Evolutionary conservation across 2,329 filamentous ascomycete species (phyloP).

Genomic region (Nigrospora osmanthi): DNA sequence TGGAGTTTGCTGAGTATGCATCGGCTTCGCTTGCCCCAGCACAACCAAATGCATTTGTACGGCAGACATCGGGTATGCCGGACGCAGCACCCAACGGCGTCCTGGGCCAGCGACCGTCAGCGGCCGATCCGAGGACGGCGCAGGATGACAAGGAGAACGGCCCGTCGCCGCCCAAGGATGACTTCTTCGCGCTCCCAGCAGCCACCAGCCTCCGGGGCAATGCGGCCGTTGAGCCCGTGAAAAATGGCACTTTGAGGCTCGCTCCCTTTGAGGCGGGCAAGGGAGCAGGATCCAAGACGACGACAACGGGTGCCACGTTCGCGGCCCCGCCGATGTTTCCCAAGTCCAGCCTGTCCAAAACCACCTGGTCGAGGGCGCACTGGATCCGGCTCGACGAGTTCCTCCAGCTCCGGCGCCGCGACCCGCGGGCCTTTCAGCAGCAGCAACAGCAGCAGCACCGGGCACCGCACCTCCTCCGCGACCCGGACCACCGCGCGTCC

Average conservation of each 20-base stretch:
- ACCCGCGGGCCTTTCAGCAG: conserved; percentile 29
- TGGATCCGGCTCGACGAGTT: conserved; percentile 46
- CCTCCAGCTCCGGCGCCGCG: conserved; percentile 37
- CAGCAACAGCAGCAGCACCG: conserved; percentile 13
- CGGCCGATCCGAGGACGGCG: background rate
- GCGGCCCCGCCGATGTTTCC: too few relatives aligned
- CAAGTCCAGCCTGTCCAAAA: conserved; percentile 25
- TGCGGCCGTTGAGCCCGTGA: too few relatives aligned
- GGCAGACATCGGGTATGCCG: conserved; percentile 2
- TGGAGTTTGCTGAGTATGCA: conserved; percentile 47
- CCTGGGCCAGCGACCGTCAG: conserved; percentile 5
- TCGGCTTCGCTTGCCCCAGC: conserved; percentile 37
- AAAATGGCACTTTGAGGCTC: too few relatives aligned
- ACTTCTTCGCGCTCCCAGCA: background rate
- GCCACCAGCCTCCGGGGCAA: conserved; percentile 4
- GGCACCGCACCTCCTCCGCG: conserved; percentile 4
- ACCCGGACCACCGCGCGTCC: background rate
- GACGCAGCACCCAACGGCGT: conserved; percentile 4
- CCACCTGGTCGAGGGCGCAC: conserved; percentile 40
- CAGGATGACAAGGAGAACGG: conserved; percentile 8
- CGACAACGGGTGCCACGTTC: too few relatives aligned
- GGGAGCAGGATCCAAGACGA: too few relatives aligned
- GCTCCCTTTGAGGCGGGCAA: too few relatives aligned
- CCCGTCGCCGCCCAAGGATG: conserved; percentile 11
- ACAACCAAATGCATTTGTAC: conserved; percentile 14